Percentiles rank a stretch among this genome's conserved stretches.
phyloP scores from a whole-genome alignment of 306 rosid genomes.

The Echinosophora koreensis region DNA sequence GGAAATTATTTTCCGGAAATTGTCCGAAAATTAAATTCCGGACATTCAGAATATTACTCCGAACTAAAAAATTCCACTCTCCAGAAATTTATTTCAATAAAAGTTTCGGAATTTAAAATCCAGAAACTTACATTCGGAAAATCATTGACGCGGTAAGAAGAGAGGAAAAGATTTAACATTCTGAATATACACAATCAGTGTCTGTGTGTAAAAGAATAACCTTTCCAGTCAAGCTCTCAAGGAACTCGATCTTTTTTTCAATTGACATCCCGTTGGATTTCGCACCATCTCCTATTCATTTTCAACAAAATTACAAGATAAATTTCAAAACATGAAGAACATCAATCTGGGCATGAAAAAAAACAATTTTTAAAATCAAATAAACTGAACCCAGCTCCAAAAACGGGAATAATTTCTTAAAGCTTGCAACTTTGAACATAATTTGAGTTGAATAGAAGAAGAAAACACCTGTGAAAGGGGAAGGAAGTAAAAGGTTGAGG shows the following conservation, averaged over 20 bases:
- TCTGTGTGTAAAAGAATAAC: constrained; percentile 47
- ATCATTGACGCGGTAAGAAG: too few species aligned
- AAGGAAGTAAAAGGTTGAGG: constrained; percentile 43
- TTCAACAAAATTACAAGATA: constrained; percentile 30
- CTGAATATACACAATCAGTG: constrained; percentile 7
- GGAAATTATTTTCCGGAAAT: too few species aligned
- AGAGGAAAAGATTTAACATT: too few species aligned
- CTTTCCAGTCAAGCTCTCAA: constrained; percentile 84
- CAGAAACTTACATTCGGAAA: too few species aligned
- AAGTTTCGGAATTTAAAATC: too few species aligned
- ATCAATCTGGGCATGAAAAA: neutral
- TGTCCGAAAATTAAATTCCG: too few species aligned
- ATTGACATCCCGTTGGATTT: constrained; percentile 69
- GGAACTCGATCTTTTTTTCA: constrained; percentile 83
- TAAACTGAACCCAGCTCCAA: neutral
- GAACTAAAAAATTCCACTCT: too few species aligned
- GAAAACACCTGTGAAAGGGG: constrained; percentile 3
- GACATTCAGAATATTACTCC: too few species aligned
- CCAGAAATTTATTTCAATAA: too few species aligned
- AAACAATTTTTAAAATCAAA: neutral
- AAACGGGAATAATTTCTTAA: neutral
- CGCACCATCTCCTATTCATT: constrained; percentile 58
- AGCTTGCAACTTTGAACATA: neutral
- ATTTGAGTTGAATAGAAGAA: neutral
- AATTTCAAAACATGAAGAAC: neutral